These are phyloP conservation scores for Prunella vulgaris DNA, from an alignment of 257 asterid species.

Conservation along the genomic window DNA sequence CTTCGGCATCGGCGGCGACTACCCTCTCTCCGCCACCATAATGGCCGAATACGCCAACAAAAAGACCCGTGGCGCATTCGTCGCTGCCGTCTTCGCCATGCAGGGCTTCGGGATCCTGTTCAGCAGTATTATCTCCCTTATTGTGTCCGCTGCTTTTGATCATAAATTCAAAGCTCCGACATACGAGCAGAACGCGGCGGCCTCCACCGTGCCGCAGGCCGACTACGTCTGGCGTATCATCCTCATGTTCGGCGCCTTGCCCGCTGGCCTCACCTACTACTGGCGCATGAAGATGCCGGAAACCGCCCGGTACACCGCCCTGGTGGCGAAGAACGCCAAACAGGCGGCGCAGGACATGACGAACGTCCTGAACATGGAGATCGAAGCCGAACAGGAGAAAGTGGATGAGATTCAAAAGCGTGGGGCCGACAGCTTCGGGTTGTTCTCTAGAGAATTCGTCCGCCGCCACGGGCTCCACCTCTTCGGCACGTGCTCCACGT, in stretches of 20 bases:
- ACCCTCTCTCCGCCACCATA: conserved; percentile 70
- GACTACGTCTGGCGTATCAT: conserved; percentile 64
- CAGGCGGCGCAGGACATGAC: conserved; percentile 66
- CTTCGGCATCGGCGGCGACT: conserved; percentile 73
- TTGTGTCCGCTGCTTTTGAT: conserved; percentile 34
- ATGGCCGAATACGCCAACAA: conserved; percentile 71
- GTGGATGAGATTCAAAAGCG: conserved; percentile 7
- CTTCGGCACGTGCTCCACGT: conserved; percentile 37
- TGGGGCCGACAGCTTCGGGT: conserved; percentile 26
- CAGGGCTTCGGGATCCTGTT: conserved; percentile 63
- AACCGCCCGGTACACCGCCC: conserved; percentile 76
- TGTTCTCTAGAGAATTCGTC: conserved; percentile 25
- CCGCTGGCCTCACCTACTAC: conserved; percentile 55
- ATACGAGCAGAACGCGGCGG: conserved; percentile 19
- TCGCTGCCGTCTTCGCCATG: conserved; percentile 72
- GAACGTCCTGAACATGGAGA: conserved; percentile 48
- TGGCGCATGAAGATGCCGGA: conserved; percentile 89
- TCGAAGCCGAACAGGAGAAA: conserved; percentile 48
- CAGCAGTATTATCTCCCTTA: conserved; percentile 40
- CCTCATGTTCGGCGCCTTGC: conserved; percentile 66
- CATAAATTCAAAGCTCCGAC: conserved; percentile 32
- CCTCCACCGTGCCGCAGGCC: conserved; percentile 46
- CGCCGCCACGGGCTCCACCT: conserved; percentile 40
- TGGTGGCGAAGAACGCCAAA: conserved; percentile 58
- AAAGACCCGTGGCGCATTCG: conserved; percentile 60